Evolutionary conservation across 164 flowering plant genomes (phyloP).

Genomic region (Taxillus chinensis): DNA sequence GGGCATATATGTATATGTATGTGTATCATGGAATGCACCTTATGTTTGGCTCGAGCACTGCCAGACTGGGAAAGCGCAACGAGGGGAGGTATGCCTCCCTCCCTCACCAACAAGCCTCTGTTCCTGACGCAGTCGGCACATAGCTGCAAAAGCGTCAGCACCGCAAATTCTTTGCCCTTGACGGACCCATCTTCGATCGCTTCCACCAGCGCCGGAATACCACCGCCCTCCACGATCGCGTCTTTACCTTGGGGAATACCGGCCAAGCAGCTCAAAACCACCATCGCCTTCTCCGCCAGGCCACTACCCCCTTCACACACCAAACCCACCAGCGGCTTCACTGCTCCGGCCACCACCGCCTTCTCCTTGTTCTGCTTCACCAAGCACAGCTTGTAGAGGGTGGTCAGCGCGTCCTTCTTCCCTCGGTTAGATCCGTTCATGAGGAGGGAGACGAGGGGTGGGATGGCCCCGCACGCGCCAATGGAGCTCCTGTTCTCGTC

Average conservation of each 20-base stretch:
- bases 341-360: constrained; percentile 82
- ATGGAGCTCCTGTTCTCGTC: constrained; percentile 80
- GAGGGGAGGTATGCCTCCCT: constrained; percentile 94
- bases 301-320: constrained; percentile 70
- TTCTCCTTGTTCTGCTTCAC: constrained; percentile 70
- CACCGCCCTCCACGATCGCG: constrained; percentile 79
- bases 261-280: constrained; percentile 78
- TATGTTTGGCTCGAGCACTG: constrained; percentile 69
- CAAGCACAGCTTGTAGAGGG: constrained; percentile 79
- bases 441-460: constrained; percentile 71
- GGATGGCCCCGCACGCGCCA: constrained; percentile 94
- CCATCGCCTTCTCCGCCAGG: constrained; percentile 91
- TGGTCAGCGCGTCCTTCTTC: constrained; percentile 91
- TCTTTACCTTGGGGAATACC: constrained; percentile 49
- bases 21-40: constrained; percentile 31
- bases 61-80: constrained; percentile 85
- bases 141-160: constrained; percentile 62
- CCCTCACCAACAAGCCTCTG: constrained; percentile 72
- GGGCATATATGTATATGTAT: too few relatives aligned
- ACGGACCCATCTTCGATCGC: constrained; percentile 77
- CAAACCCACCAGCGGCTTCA: constrained; percentile 68
- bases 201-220: constrained; percentile 81
- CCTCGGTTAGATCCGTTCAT: constrained; percentile 63
- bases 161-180: constrained; percentile 93
- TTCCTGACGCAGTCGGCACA: constrained; percentile 55